Percentiles rank a stretch among this genome's conserved stretches.
phyloP scores from a whole-genome alignment of 1,284 basidiomycete species.

The Cerrena zonata region DNA sequence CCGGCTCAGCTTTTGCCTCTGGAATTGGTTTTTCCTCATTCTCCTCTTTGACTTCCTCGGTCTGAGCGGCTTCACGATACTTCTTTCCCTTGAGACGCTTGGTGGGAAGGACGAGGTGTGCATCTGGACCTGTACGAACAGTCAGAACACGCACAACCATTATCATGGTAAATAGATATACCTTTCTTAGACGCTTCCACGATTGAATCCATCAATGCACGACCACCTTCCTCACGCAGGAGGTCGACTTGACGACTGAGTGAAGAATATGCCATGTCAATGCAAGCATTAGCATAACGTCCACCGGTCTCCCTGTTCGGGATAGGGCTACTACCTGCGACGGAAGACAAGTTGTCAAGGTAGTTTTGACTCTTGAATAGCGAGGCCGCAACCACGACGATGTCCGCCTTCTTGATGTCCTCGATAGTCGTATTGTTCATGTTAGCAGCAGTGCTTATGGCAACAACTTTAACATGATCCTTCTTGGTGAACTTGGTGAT shows the following conservation, averaged over 20 bases:
- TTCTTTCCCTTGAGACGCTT: constrained; percentile 72
- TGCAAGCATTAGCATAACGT: constrained; percentile 80
- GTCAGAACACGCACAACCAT: not conserved
- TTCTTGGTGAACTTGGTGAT: constrained; percentile 74
- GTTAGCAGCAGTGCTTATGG: constrained; percentile 68
- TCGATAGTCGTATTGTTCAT: constrained; percentile 75
- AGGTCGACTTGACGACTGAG: constrained; percentile 65
- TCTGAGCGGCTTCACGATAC: constrained; percentile 52
- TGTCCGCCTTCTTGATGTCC: constrained; percentile 75
- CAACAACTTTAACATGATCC: constrained; percentile 55
- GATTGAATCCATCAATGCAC: constrained; percentile 57
- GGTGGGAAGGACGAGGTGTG: constrained; percentile 37
- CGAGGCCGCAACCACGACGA: constrained; percentile 83
- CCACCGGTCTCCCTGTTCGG: constrained; percentile 58
- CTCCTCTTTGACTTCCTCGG: constrained; percentile 18
- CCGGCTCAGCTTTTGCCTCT: not conserved
- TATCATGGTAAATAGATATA: constrained; percentile 24
- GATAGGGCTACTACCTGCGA: constrained; percentile 62
- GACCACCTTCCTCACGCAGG: constrained; percentile 57
- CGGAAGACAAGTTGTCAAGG: constrained; percentile 66
- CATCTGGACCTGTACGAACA: not conserved
- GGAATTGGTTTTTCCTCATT: constrained; percentile 14
- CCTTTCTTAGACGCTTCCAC: constrained; percentile 53
- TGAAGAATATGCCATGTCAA: constrained; percentile 56
- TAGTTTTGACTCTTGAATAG: constrained; percentile 77